Evolutionary conservation across 1,284 basidiomycete species (phyloP).

Genomic region (Leccinum fuscescens): DNA sequence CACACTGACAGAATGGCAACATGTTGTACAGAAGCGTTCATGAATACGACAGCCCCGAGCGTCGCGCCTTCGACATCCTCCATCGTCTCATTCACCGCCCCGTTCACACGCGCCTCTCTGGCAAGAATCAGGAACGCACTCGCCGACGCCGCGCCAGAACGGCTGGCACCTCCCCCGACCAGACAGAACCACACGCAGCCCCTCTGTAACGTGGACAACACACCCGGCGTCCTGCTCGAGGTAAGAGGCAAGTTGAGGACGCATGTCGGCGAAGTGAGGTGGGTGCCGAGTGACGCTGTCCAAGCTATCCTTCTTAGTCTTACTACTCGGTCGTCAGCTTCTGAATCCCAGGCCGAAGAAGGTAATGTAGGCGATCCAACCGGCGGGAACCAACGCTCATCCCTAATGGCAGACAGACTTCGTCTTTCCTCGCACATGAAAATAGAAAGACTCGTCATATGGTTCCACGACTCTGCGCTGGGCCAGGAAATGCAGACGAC

Average conservation of each 20-base stretch:
- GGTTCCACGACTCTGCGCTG: slow-evolving; percentile 31
- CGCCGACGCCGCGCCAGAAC: slow-evolving; percentile 7
- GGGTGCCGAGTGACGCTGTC: slow-evolving; percentile 19
- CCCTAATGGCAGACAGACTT: slow-evolving; percentile 45
- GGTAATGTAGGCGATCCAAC: slow-evolving; percentile 16
- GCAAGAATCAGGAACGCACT: slow-evolving; percentile 43
- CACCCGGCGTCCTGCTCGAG: slow-evolving; percentile 68
- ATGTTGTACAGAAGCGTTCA: slow-evolving; percentile 28
- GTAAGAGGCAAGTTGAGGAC: slow-evolving; percentile 62
- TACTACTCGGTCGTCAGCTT: slow-evolving; percentile 42
- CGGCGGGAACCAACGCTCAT: not conserved
- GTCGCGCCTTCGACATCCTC: slow-evolving; percentile 11
- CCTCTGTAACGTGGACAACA: slow-evolving; percentile 65
- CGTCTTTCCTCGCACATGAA: slow-evolving; percentile 43
- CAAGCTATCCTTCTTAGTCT: not conserved
- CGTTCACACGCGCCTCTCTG: slow-evolving; percentile 41
- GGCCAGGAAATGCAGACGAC: slow-evolving; percentile 66
- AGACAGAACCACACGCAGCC: slow-evolving; percentile 52
- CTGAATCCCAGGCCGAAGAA: slow-evolving; percentile 63
- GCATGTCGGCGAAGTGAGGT: slow-evolving; percentile 84
- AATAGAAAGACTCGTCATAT: slow-evolving; percentile 25
- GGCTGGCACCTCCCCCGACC: slow-evolving; percentile 12
- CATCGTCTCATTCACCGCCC: slow-evolving; percentile 38
- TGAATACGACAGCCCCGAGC: slow-evolving; percentile 4
- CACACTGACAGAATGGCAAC: slow-evolving; percentile 16